Evolutionary conservation across 805 yeast species (phyloP), one percentile per base, ranked within the genome.

Genomic region (Ogataea dorogensis): DNA sequence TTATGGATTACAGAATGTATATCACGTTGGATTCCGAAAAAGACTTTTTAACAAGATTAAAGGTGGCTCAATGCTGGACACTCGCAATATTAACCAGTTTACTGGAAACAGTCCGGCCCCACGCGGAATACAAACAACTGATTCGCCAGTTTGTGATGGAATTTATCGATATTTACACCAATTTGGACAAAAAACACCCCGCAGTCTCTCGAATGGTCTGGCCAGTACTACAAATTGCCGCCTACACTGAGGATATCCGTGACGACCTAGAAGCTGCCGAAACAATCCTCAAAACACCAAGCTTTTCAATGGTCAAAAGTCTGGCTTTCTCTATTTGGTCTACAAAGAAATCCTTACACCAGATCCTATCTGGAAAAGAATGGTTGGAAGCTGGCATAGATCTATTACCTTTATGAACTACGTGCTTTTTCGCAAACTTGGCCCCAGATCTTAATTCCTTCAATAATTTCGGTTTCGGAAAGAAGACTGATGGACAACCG

Each of bases 401-500:
- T 35, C 67, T 69, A 44, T 47, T 70, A 11, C 68, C 70, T 1
- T 34, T 66, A 12, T 65, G 28, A 36, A 26, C 5, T 11, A 17
- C 19, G 7, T 24, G 13, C 24, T 20, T 17, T 17, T 15, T 41
- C 40, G 35, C 70, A 58, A 5, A 61, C 61, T 5, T 57, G 50
- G 0, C 80, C 83, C 77, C 81, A 74, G 7, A 61, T 54, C 34
- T 58, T 38, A n/a, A 79, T 55, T 1, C 81, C 86, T 31, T 58
- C 50, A 28, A 48, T 57, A 10, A 81, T 75, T n/a, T 73, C 64
- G 4, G 65, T 69, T 7, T 50, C 50, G 4, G 68, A 62, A 33
- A 79, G 55, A 44, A 63, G 75, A 48, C 86, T 76, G 22, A 79
- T 61, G n/a, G 80, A 71, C 13, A 81, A 51, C 47, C 89, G 65